These are phyloP conservation scores for grape (Vitis vinifera) DNA, from an alignment of 164 flowering plant genomes.

Conservation along the genomic window ASM3070453v1 NC_081818.1:24646001-24646500, in stretches of 20 bases:
- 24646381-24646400: no score
- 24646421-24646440: no score
- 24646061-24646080: slow-evolving; percentile 72
- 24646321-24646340: neutral
- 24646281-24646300: slow-evolving; percentile 1
- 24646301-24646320: neutral
- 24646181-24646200: slow-evolving; percentile 55
- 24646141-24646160: slow-evolving; percentile 56
- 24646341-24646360: neutral
- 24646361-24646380: no score
- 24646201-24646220: slow-evolving; percentile 61
- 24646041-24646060: slow-evolving; percentile 71
- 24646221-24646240: slow-evolving; percentile 56
- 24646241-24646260: slow-evolving; percentile 65
- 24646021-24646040: slow-evolving; percentile 68
- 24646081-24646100: slow-evolving; percentile 70
- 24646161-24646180: slow-evolving; percentile 53
- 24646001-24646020: slow-evolving; percentile 83
- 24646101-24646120: slow-evolving; percentile 60
- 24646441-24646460: no score
- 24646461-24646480: no score
- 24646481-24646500: no score
- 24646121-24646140: slow-evolving; percentile 55
- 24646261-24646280: slow-evolving; percentile 47
- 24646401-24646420: no score